Evolutionary conservation across 495 filamentous ascomycete genomes (phyloP).

Genomic region (Elasticomyces elasticus): DNA sequence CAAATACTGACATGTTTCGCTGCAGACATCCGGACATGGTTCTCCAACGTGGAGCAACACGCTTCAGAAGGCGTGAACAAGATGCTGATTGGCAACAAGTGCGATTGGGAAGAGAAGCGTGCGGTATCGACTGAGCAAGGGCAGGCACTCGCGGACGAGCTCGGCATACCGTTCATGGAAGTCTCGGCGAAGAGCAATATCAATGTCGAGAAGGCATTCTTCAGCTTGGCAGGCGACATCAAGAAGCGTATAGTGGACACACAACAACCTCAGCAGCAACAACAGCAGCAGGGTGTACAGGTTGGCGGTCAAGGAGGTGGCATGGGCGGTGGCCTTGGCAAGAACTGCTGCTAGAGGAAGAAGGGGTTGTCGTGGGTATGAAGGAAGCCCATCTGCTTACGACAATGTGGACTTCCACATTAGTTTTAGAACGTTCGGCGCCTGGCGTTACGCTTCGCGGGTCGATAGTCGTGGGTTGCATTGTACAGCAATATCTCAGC

Average conservation of each 20-base stretch:
- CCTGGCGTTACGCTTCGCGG: background rate
- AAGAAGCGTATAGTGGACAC: conserved; percentile 91
- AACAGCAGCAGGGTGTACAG: conserved; percentile 51
- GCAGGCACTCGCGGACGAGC: conserved; percentile 86
- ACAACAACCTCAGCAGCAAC: conserved; percentile 56
- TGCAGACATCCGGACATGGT: conserved; percentile 96
- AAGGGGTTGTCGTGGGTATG: background rate
- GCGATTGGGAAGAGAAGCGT: conserved; percentile 99
- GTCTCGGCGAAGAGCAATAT: conserved; percentile 98
- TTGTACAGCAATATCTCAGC: background rate
- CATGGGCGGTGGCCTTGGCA: conserved; percentile 48
- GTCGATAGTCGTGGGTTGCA: background rate
- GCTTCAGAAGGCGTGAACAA: conserved; percentile 99
- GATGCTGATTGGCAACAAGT: conserved; percentile 99
- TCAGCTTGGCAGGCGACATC: conserved; percentile 88
- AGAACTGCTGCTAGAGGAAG: conserved; percentile 70
- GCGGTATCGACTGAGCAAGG: conserved; percentile 86
- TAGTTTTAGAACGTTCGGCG: background rate
- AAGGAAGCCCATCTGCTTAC: background rate
- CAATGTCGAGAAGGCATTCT: conserved; percentile 99
- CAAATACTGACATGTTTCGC: background rate
- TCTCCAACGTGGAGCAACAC: conserved; percentile 98
- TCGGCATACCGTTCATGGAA: conserved; percentile 96
- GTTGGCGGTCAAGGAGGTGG: conserved; percentile 56
- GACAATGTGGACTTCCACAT: background rate